Conservation (phyloP, 805 yeast species). For the Teunomyces cretensis region DNA sequence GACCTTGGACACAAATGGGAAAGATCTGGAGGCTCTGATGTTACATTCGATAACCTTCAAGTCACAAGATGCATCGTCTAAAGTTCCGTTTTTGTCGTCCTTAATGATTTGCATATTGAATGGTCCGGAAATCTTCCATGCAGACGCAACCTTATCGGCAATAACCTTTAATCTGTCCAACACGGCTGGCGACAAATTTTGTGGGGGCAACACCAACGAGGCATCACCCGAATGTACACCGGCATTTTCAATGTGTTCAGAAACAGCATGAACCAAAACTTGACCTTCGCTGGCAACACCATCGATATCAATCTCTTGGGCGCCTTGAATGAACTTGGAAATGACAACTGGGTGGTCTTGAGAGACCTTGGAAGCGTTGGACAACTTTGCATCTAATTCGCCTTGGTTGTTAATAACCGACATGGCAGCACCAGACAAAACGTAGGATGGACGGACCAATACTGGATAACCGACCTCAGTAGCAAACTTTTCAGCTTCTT, state of each 20-base stretch:
- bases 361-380: slow-evolving; percentile 87
- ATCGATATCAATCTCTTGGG: slow-evolving; percentile 95
- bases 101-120: slow-evolving; percentile 97
- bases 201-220: slow-evolving; percentile 92
- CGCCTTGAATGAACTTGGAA: slow-evolving; percentile 92
- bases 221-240: slow-evolving; percentile 99
- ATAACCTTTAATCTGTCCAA: slow-evolving; percentile 78
- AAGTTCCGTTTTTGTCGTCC: slow-evolving; percentile 60
- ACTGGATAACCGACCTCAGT: slow-evolving; percentile 90
- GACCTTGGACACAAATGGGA: slow-evolving; percentile 98
- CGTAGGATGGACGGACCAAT: slow-evolving; percentile 95
- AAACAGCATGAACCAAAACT: slow-evolving; percentile 89
- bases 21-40: slow-evolving; percentile 96
- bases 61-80: slow-evolving; percentile 49
- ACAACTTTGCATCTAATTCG: slow-evolving; percentile 79
- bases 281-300: slow-evolving; percentile 91
- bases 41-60: slow-evolving; percentile 98
- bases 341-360: slow-evolving; percentile 97
- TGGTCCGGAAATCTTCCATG: slow-evolving; percentile 97
- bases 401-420: slow-evolving; percentile 77
- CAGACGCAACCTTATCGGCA: slow-evolving; percentile 89
- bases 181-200: slow-evolving; percentile 61
- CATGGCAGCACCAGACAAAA: slow-evolving; percentile 98
- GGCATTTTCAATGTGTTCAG: slow-evolving; percentile 97
- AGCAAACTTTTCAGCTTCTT: slow-evolving; percentile 85